Evolutionary conservation across 768 basidiomycete genomes (phyloP), one percentile per base, ranked within the genome.

Genomic region (Mycena kentingensis): DNA sequence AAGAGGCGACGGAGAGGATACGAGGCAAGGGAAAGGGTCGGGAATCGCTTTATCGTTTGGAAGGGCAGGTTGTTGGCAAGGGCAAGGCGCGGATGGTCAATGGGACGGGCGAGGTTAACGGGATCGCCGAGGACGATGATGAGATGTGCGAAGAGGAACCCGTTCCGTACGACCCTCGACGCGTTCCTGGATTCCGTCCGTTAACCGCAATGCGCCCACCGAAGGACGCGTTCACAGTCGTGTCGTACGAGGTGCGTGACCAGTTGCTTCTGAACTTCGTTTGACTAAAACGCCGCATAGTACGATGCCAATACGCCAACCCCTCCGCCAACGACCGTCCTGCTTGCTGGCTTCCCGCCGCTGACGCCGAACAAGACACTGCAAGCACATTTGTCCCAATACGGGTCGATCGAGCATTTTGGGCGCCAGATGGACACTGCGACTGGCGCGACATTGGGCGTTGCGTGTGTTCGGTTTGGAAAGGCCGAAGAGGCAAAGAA

Each of bases 391-490:
- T 87, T 96, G 63, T 64, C 75, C 5, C 54, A 71, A 8, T 76
- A 87, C 63, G 94, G 93, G 2, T 65, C 72, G 15, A 73, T 94
- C 51, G 50, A 72, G 5, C 78, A 83, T 3, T 84, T 91, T 51
- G 90, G 94, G 51, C 78, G 85, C 11, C 88, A 93, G 62, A 81
- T 88, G 52, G 89, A 96, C 70, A 78, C 79, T 51, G 76, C 78
- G 45, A 91, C 84, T n/a, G 94, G 93, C 3, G 85, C 82, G 43
- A 81, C 87, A 2, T 79, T 97, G 1, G 94, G 95, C 2, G 81
- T 98, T 35, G 82, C 92, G 35, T 83, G 82, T 63, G 78, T 98
- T 57, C 82, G 80, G 57, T 98, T 73, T 63, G 63, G 68, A 16
- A 71, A 79, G 0, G 82, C 85, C 54, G 83, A 85, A 15, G 85